Evolutionary conservation across 148 eudicot species (phyloP).

Genomic region (Chenopodium berlandieri): DNA sequence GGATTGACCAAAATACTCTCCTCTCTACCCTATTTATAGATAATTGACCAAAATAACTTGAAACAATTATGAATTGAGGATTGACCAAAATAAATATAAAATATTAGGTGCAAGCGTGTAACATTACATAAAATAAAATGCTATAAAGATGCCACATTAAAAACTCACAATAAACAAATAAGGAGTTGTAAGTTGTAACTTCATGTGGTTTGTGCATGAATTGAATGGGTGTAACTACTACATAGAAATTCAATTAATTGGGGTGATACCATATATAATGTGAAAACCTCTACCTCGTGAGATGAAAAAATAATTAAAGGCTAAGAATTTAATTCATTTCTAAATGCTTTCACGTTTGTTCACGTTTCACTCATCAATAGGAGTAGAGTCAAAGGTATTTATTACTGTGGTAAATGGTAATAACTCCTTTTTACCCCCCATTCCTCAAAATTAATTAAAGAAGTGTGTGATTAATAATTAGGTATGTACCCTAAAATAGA

Average conservation of each 20-base stretch:
- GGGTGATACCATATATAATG: neutral
- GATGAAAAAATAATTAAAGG: no score
- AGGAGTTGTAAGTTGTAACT: neutral
- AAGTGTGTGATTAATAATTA: no score
- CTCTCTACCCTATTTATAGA: no score
- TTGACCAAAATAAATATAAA: no score
- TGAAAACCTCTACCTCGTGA: conserved; percentile 13
- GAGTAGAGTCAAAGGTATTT: neutral
- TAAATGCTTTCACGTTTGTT: conserved; percentile 23
- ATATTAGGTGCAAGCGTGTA: no score
- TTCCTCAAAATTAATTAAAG: no score
- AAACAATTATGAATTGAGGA: no score
- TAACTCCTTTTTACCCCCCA: neutral
- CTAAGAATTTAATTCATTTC: conserved; percentile 5
- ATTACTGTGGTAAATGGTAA: neutral
- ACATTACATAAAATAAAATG: neutral
- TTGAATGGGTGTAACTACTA: conserved; percentile 14
- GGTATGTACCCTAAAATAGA: neutral
- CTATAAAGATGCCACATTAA: neutral
- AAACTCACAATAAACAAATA: neutral
- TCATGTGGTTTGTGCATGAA: conserved; percentile 3
- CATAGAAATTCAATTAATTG: neutral
- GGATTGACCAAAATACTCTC: no score
- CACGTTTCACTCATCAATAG: conserved; percentile 15
- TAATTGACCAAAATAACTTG: no score